These are phyloP conservation scores for Syzygium aromaticum DNA, from an alignment of 345 rosid genomes.

Conservation along the genomic window DNA sequence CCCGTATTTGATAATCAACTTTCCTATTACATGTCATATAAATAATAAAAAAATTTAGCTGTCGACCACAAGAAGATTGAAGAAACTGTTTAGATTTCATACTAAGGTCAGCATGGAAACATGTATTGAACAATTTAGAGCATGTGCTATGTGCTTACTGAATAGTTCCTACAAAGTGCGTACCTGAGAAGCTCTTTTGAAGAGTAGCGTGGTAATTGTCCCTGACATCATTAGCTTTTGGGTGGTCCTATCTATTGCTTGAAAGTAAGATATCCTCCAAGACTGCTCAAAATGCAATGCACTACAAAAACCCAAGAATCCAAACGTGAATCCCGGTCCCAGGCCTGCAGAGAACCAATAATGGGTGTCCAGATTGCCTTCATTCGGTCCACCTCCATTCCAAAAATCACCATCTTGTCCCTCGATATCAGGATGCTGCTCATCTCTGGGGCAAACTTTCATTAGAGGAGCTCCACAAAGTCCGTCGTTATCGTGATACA, in stretches of 20 bases:
- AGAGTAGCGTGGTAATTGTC: background rate
- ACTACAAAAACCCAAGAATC: background rate
- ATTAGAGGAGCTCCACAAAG: background rate
- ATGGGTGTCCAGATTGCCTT: background rate
- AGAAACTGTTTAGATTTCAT: background rate
- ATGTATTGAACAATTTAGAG: background rate
- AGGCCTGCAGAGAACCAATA: background rate
- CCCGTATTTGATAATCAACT: background rate
- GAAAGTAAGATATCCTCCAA: background rate
- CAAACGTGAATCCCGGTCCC: background rate
- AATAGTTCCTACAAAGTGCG: background rate
- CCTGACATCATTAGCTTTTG: background rate
- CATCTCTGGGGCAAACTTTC: background rate
- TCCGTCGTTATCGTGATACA: background rate
- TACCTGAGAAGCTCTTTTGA: background rate
- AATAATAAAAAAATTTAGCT: too few species aligned
- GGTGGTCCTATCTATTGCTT: background rate
- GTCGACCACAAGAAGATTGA: background rate
- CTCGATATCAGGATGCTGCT: background rate
- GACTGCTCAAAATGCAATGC: background rate
- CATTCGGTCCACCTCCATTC: fast-evolving
- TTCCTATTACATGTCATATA: background rate
- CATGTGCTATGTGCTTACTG: background rate
- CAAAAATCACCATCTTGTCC: background rate
- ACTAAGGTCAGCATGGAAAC: background rate